phyloP scores from a whole-genome alignment of 305 asterid species.

The Galium porrigens region DNA sequence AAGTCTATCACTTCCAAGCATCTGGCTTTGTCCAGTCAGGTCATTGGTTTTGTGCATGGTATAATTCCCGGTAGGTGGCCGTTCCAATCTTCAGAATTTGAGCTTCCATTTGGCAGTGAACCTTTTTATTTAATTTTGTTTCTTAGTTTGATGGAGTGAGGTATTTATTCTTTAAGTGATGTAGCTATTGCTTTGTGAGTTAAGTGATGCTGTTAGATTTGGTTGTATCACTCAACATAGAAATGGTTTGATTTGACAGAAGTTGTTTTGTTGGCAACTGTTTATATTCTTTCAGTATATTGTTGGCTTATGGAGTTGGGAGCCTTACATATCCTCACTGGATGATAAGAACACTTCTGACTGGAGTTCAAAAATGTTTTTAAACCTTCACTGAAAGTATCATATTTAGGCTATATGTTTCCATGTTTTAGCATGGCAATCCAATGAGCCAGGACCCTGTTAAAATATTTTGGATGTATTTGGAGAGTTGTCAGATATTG shows the following conservation, averaged over 20 bases:
- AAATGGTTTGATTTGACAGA: background rate
- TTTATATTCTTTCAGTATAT: background rate
- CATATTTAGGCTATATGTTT: background rate
- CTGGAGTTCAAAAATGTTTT: background rate
- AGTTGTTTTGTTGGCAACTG: background rate
- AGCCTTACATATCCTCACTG: background rate
- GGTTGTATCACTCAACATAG: background rate
- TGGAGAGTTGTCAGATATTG: background rate
- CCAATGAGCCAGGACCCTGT: background rate
- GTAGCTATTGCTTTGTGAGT: background rate
- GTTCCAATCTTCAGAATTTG: conserved; percentile 6
- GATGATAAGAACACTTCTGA: background rate
- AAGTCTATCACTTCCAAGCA: conserved; percentile 96
- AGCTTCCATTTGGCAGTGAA: background rate
- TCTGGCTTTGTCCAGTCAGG: conserved; percentile 98
- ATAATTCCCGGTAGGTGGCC: conserved; percentile 71
- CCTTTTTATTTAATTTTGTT: background rate
- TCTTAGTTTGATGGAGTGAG: background rate
- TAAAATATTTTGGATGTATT: background rate
- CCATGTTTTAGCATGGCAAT: conserved; percentile 1
- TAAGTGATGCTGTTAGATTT: background rate
- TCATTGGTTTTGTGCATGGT: conserved; percentile 69
- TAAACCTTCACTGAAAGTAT: background rate
- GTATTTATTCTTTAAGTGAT: background rate
- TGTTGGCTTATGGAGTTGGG: background rate